A percentile compares a stretch with the other conserved stretches of the same genome.
phyloP scores from a whole-genome alignment of 768 basidiomycete species.

The Lyophyllum semitale region DNA sequence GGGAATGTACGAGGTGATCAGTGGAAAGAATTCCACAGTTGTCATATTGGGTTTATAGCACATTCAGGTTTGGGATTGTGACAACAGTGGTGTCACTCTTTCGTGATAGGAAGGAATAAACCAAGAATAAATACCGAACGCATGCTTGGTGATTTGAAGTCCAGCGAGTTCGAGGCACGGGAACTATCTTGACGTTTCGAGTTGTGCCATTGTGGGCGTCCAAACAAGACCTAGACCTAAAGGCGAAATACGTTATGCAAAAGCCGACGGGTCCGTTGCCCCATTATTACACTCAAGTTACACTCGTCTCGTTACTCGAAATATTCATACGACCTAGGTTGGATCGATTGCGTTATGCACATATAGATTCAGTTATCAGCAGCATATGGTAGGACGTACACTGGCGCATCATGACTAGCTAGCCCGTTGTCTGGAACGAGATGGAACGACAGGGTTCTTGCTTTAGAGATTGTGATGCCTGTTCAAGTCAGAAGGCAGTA shows the following conservation, averaged over 20 bases:
- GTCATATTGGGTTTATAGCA: constrained; percentile 18
- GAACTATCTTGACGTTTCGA: constrained; percentile 11
- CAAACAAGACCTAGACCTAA: constrained; percentile 8
- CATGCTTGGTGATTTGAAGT: constrained; percentile 10
- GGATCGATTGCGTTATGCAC: background rate
- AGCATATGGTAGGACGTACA: background rate
- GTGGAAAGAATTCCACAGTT: constrained; percentile 9
- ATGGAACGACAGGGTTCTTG: background rate
- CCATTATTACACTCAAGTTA: too few species aligned
- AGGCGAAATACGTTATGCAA: constrained; percentile 2
- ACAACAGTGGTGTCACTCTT: constrained; percentile 23
- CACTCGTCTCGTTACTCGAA: too few species aligned
- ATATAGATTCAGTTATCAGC: background rate
- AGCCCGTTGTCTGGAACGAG: too few species aligned
- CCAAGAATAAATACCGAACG: constrained; percentile 12
- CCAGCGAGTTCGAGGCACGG: constrained; percentile 5
- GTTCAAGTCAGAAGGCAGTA: background rate
- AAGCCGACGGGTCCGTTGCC: background rate
- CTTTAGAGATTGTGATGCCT: background rate
- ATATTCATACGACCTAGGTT: background rate
- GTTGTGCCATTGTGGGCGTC: background rate
- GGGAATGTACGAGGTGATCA: constrained; percentile 11
- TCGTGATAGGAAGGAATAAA: constrained; percentile 17
- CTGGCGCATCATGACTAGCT: too few species aligned
- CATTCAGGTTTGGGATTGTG: constrained; percentile 9